Evolutionary conservation across 441 rosid genomes (phyloP), one percentile per base, ranked within the genome.

Genomic region (Populus trichocarpa): DNA sequence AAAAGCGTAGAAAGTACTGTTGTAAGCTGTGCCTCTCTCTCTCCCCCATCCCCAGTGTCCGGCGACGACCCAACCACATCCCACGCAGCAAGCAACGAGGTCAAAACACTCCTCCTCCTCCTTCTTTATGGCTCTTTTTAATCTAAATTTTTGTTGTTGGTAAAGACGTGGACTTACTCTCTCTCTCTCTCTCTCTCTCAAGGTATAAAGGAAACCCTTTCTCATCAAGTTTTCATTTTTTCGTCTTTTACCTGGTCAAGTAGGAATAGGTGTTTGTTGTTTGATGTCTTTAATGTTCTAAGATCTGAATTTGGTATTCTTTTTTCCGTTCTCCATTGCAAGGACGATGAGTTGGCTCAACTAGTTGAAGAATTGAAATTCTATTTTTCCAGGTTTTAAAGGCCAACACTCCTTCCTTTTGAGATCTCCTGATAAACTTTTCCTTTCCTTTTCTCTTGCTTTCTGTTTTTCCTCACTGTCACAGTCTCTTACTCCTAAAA

Each of bases 11-110:
- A 67, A 71, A 26, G 32, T 3, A 14, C 14, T 4, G 67, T 61
- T 23, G 13, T 61, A 9, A 67, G 74, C 77, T 69, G 66, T 23
- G 70, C 59, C 14, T 33, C 30, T 67, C 63, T 35, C 73, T 26
- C 72, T 64, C 14, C 26, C 33, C 63, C 73, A 3, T 30, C 20
- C 70, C 78, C 69, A 20, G 57, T 73, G 73, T 78, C 76, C 80
- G 65, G 50, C 80, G 64, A 66, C 66, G 26, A 61, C 28, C 14
- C 64, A 18, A 57, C 53, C n/a, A 13, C 66, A 36, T 18, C 30
- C 42, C 71, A 42, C 5, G 11, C 66, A 35, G 72, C 74, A 53
- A 66, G 78, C 35, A 38, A 65, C 42, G 32, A 18, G 20, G 30
- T 16, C 23, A 11, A 5, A 8, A 3, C 23, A 12, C 73, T 5